A percentile compares a stretch with the other conserved stretches of the same genome.
These are phyloP conservation scores for Penicillium olsonii DNA, from an alignment of 2,329 filamentous ascomycete species.

Conservation along the genomic window DNA sequence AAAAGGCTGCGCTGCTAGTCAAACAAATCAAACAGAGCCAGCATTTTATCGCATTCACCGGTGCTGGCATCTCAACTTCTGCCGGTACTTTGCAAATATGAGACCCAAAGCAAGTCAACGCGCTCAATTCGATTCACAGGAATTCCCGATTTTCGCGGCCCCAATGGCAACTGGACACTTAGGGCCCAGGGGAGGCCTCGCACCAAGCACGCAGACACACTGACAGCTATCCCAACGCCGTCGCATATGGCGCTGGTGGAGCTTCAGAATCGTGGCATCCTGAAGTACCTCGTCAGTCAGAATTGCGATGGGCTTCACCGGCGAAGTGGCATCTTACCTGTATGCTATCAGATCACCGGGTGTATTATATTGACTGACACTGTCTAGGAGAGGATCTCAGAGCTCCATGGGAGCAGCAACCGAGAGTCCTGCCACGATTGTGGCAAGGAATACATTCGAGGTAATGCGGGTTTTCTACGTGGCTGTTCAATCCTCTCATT, in stretches of 20 bases:
- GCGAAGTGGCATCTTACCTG: conserved; percentile 50
- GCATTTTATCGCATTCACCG: conserved; percentile 52
- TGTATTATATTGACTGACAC: background rate
- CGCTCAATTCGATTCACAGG: too few species aligned
- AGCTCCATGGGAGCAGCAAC: conserved; percentile 53
- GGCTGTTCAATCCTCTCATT: too few species aligned
- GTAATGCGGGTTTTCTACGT: conserved; percentile 38
- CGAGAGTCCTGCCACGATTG: conserved; percentile 49
- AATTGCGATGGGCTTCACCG: conserved; percentile 51
- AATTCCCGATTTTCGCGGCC: conserved; percentile 53
- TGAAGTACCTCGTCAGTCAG: conserved; percentile 51
- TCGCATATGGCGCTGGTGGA: conserved; percentile 53
- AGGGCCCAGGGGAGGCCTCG: conserved; percentile 44
- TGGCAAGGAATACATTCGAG: conserved; percentile 50
- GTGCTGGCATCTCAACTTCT: conserved; percentile 48
- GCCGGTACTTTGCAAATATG: too few species aligned
- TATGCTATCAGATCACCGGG: conserved; percentile 17
- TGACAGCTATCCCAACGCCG: conserved; percentile 49
- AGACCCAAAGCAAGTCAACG: too few species aligned
- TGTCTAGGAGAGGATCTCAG: conserved; percentile 36
- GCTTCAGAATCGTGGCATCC: conserved; percentile 42
- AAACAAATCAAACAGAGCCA: conserved; percentile 45
- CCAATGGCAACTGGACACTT: conserved; percentile 50
- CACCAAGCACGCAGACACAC: conserved; percentile 37
- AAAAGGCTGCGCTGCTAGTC: conserved; percentile 23